Evolutionary conservation across 2,329 filamentous ascomycete species (phyloP).

Genomic region (Colletotrichum sp.): DNA sequence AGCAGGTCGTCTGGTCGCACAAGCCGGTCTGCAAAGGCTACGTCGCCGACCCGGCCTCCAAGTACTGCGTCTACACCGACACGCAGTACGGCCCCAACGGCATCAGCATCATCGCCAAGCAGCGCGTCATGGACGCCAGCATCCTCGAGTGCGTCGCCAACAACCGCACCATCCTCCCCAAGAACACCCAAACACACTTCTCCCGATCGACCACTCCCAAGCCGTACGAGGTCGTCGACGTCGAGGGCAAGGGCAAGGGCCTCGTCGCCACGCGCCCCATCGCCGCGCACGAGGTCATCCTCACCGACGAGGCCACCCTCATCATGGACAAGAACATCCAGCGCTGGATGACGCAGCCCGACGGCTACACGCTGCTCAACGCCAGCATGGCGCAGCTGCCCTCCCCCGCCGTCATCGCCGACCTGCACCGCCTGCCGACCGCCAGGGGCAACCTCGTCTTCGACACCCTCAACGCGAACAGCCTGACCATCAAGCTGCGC

Average conservation of each 20-base stretch:
- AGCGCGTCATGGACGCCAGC: slow-evolving; percentile 34
- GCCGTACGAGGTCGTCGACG: slow-evolving; percentile 31
- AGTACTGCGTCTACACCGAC: slow-evolving; percentile 34
- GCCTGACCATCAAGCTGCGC: neutral
- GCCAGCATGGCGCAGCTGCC: slow-evolving; percentile 31
- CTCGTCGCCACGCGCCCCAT: slow-evolving; percentile 37
- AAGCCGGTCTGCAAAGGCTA: slow-evolving; percentile 25
- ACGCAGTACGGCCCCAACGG: slow-evolving; percentile 30
- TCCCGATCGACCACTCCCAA: neutral
- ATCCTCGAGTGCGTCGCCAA: slow-evolving; percentile 31
- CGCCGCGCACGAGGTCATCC: slow-evolving; percentile 35
- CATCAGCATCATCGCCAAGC: slow-evolving; percentile 38
- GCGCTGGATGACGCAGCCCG: slow-evolving; percentile 26
- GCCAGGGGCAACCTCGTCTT: slow-evolving; percentile 32
- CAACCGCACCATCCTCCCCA: neutral
- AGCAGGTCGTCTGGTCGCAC: slow-evolving; percentile 27
- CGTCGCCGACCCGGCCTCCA: neutral
- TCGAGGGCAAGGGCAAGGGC: slow-evolving; percentile 37
- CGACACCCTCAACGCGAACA: slow-evolving; percentile 39
- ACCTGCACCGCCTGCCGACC: slow-evolving; percentile 22
- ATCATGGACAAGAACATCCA: slow-evolving; percentile 35
- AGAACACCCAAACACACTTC: neutral
- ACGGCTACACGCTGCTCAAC: slow-evolving; percentile 34
- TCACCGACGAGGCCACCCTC: slow-evolving; percentile 38
- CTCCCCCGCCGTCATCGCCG: slow-evolving; percentile 29